Evolutionary conservation across 345 rosid species (phyloP).

Genomic region (Dipteronia sinensis): DNA sequence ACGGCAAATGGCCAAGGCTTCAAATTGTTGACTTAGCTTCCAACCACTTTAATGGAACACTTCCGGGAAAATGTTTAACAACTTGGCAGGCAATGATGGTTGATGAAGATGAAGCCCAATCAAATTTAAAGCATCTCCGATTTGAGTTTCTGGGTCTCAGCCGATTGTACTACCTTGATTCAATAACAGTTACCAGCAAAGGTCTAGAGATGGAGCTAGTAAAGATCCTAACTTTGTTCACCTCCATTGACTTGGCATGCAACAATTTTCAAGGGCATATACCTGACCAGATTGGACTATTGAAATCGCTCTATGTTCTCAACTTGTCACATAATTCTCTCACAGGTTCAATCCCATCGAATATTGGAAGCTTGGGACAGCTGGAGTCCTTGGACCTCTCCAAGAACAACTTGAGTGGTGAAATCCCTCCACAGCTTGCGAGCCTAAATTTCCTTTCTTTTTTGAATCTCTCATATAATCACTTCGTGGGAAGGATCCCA

Average conservation of each 20-base stretch:
- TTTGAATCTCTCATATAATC: slow-evolving; percentile 44
- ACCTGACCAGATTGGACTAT: slow-evolving; percentile 25
- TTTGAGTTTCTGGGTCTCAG: background rate
- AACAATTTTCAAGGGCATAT: slow-evolving; percentile 34
- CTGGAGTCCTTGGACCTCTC: slow-evolving; percentile 47
- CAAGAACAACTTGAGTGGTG: slow-evolving; percentile 19
- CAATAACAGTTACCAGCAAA: slow-evolving; percentile 44
- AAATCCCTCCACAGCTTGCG: slow-evolving; percentile 31
- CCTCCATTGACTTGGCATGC: slow-evolving; percentile 39
- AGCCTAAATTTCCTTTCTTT: slow-evolving; percentile 29
- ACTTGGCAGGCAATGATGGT: slow-evolving; percentile 43
- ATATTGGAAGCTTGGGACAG: slow-evolving; percentile 25
- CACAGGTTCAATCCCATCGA: slow-evolving; percentile 28
- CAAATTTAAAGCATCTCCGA: slow-evolving; percentile 23
- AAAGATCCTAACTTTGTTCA: slow-evolving; percentile 49
- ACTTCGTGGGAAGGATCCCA: slow-evolving; percentile 34
- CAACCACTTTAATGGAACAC: slow-evolving; percentile 33
- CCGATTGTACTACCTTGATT: slow-evolving; percentile 34
- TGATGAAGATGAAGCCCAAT: slow-evolving; percentile 5
- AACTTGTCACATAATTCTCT: slow-evolving; percentile 41
- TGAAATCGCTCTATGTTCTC: slow-evolving; percentile 26
- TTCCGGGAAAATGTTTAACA: slow-evolving; percentile 12
- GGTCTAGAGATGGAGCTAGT: slow-evolving; percentile 38
- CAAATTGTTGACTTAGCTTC: slow-evolving; percentile 46
- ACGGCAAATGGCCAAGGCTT: slow-evolving; percentile 23